Evolutionary conservation across 495 filamentous ascomycete species (phyloP).

Genomic region (Annulohypoxylon moriforme): DNA sequence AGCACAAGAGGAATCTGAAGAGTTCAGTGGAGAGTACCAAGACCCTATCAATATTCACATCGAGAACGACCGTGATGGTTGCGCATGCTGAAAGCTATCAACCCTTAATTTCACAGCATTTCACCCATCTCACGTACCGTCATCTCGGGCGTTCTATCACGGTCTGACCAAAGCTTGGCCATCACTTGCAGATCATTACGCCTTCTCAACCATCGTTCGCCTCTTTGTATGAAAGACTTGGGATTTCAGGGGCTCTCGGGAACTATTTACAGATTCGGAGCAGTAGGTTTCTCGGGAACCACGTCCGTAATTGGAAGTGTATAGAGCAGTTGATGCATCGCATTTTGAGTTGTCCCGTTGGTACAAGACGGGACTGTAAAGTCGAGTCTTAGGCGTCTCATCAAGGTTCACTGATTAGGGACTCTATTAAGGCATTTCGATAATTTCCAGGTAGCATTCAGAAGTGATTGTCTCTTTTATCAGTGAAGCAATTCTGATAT

Average conservation of each 20-base stretch:
- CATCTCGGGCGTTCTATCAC: not conserved
- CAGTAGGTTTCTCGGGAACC: conserved; percentile 4
- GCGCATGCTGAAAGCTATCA: conserved; percentile 74
- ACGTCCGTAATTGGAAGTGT: conserved; percentile 31
- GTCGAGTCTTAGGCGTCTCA: conserved; percentile 29
- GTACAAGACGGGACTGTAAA: conserved; percentile 11
- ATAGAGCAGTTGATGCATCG: conserved; percentile 37
- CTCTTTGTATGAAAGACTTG: conserved; percentile 29
- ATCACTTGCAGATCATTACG: conserved; percentile 17
- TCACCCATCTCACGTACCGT: conserved; percentile 1
- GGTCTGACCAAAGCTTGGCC: not conserved
- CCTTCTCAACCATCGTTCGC: conserved; percentile 39
- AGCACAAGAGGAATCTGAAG: conserved; percentile 95
- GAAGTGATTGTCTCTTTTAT: conserved; percentile 24
- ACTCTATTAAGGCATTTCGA: conserved; percentile 27
- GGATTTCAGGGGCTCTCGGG: conserved; percentile 23
- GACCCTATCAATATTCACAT: conserved; percentile 98
- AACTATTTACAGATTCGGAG: conserved; percentile 16
- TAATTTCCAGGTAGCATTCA: conserved; percentile 31
- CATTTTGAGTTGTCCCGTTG: conserved; percentile 23
- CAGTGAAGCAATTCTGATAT: not conserved
- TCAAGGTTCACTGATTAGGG: conserved; percentile 28
- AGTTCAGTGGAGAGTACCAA: conserved; percentile 90
- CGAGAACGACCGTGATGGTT: conserved; percentile 89
- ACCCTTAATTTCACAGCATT: conserved; percentile 8